Percentiles rank a stretch among this genome's conserved stretches.
Evolutionary conservation across 2,329 filamentous ascomycete species (phyloP).

Genomic region (Aureobasidium sp.): DNA sequence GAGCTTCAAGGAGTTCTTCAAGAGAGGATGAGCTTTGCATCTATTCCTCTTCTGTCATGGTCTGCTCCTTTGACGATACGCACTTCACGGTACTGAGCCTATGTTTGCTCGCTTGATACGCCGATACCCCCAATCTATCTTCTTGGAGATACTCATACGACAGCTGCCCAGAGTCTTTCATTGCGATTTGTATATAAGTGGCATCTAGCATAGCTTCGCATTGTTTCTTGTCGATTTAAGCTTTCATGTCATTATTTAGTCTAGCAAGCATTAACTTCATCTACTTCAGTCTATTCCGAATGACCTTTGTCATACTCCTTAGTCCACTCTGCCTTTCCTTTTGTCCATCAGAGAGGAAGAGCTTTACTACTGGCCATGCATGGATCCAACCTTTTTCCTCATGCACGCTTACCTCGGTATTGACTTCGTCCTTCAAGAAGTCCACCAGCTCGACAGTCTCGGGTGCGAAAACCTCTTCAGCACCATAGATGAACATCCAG

Average conservation of each 20-base stretch:
- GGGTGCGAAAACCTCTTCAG: conserved; percentile 69
- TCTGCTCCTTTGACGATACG: not conserved
- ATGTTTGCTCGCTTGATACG: not conserved
- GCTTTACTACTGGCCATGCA: conserved; percentile 69
- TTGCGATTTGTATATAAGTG: not conserved
- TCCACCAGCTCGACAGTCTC: conserved; percentile 58
- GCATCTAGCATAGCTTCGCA: not conserved
- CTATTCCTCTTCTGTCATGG: not conserved
- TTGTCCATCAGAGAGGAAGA: conserved; percentile 47
- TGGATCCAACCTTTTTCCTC: conserved; percentile 65
- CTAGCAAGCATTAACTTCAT: not conserved
- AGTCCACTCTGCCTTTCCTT: conserved; percentile 43
- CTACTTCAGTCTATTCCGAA: conserved; percentile 23
- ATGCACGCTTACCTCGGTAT: conserved; percentile 49
- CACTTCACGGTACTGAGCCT: not conserved
- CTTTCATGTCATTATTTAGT: not conserved
- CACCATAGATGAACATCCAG: conserved; percentile 64
- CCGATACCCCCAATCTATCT: not conserved
- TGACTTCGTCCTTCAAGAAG: conserved; percentile 45
- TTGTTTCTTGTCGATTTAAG: not conserved
- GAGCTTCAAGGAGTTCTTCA: conserved; percentile 15
- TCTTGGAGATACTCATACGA: not conserved
- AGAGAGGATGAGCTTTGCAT: not conserved
- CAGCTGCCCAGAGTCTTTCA: not conserved
- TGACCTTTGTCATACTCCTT: conserved; percentile 36